Evolutionary conservation across 139 green algal genomes (phyloP).

Genomic region (Picochlorum sp.): DNA sequence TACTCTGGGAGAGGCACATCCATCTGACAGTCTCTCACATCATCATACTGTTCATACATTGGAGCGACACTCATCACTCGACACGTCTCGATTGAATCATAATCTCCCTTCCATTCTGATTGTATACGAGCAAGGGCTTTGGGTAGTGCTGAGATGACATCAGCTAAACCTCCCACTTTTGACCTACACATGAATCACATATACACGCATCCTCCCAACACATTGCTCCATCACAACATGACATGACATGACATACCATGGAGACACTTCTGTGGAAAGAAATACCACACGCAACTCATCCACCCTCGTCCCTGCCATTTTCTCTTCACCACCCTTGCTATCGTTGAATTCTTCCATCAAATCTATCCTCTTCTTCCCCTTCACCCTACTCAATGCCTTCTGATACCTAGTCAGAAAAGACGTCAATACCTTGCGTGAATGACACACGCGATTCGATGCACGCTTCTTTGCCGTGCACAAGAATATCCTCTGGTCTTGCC

Average conservation of each 20-base stretch:
- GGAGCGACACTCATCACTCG: conserved; percentile 77
- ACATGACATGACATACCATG: conserved; percentile 36
- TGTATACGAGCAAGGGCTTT: conserved; percentile 31
- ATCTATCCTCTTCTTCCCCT: too few relatives aligned
- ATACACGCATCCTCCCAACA: neutral
- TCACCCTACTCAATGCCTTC: too few relatives aligned
- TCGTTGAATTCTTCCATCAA: too few relatives aligned
- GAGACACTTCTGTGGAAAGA: conserved; percentile 69
- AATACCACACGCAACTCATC: conserved; percentile 58
- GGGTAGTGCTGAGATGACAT: conserved; percentile 67
- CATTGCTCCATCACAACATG: neutral
- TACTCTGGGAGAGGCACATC: conserved; percentile 31
- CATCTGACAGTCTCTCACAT: conserved; percentile 45
- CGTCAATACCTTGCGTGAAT: too few relatives aligned
- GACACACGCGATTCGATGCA: too few relatives aligned
- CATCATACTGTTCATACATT: conserved; percentile 49
- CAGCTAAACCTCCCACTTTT: conserved; percentile 74
- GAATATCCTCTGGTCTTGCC: too few relatives aligned
- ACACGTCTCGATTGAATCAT: conserved; percentile 38
- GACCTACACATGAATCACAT: conserved; percentile 11
- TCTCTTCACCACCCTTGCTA: too few relatives aligned
- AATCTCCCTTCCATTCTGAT: neutral
- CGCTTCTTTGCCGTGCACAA: too few relatives aligned
- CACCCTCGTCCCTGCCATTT: too few relatives aligned
- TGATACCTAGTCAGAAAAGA: too few relatives aligned